These are phyloP conservation scores for Sarcomyxa edulis DNA, from an alignment of 768 basidiomycete genomes.

Conservation along the genomic window DNA sequence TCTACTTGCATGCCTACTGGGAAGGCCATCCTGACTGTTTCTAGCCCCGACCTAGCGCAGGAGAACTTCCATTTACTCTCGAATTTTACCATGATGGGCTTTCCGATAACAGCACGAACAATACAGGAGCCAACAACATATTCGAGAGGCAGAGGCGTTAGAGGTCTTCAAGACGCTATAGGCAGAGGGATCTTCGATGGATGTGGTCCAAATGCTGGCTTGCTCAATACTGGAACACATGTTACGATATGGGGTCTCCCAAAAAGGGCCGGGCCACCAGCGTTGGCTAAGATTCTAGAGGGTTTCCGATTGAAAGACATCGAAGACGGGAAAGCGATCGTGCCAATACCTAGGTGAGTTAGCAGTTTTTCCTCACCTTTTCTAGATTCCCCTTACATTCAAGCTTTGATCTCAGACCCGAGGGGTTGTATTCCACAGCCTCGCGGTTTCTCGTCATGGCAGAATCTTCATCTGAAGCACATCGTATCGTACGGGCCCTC, in stretches of 20 bases:
- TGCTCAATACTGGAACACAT: slow-evolving; percentile 40
- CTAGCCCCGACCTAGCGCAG: slow-evolving; percentile 37
- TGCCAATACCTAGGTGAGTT: slow-evolving; percentile 48
- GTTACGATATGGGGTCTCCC: slow-evolving; percentile 65
- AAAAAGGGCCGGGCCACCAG: slow-evolving; percentile 29
- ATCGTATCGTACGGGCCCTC: slow-evolving; percentile 55
- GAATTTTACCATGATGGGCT: slow-evolving; percentile 40
- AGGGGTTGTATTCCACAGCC: slow-evolving; percentile 34
- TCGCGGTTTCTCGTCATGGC: slow-evolving; percentile 55
- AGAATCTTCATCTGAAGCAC: slow-evolving; percentile 57
- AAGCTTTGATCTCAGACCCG: slow-evolving; percentile 25
- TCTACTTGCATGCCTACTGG: slow-evolving; percentile 55
- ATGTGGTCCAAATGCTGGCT: slow-evolving; percentile 48
- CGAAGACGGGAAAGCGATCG: slow-evolving; percentile 36
- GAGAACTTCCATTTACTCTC: slow-evolving; percentile 37
- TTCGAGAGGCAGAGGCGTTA: slow-evolving; percentile 20
- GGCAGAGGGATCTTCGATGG: slow-evolving; percentile 21
- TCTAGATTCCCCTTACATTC: not conserved
- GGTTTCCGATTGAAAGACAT: slow-evolving; percentile 35
- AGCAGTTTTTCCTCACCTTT: slow-evolving; percentile 3
- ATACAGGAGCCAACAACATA: slow-evolving; percentile 11
- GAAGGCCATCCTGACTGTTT: slow-evolving; percentile 51
- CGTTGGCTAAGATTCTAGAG: slow-evolving; percentile 35
- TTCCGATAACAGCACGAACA: slow-evolving; percentile 31
- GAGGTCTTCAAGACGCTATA: slow-evolving; percentile 22